A percentile compares a stretch with the other conserved stretches of the same genome.
phyloP scores from a whole-genome alignment of 768 basidiomycete species.

The Clitopilus hobsonii region DNA sequence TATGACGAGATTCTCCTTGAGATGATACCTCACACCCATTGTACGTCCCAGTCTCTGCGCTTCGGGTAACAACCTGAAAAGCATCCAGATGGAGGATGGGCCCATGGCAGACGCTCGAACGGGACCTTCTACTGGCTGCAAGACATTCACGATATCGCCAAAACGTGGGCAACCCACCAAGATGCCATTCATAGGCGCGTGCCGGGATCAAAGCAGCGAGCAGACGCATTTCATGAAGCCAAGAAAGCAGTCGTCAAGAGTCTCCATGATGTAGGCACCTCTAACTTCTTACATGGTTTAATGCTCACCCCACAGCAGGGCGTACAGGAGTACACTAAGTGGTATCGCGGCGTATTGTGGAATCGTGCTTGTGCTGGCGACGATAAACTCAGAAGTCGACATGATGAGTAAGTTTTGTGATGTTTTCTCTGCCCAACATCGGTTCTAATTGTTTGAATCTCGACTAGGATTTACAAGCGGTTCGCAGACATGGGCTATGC shows the following conservation, averaged over 20 bases:
- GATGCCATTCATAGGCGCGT: slow-evolving; percentile 15
- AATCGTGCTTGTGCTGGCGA: no score
- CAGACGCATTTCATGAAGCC: slow-evolving; percentile 18
- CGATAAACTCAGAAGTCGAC: no score
- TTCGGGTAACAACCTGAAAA: background rate
- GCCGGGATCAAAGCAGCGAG: slow-evolving; percentile 17
- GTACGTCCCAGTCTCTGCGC: slow-evolving; percentile 11
- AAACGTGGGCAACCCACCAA: slow-evolving; percentile 9
- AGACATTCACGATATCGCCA: slow-evolving; percentile 22
- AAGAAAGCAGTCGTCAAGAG: slow-evolving; percentile 8
- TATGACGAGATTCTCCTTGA: slow-evolving; percentile 19
- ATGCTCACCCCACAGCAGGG: no score
- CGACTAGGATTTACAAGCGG: no score
- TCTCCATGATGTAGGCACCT: no score
- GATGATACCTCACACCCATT: slow-evolving; percentile 24
- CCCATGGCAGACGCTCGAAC: slow-evolving; percentile 17
- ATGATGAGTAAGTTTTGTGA: no score
- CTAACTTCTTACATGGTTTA: no score
- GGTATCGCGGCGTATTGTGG: no score
- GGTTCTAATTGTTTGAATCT: no score
- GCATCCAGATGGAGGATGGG: slow-evolving; percentile 23
- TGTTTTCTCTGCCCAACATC: no score
- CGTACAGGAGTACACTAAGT: no score
- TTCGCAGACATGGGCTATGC: no score
- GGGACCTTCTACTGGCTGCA: slow-evolving; percentile 28